phyloP scores from a whole-genome alignment of 441 rosid genomes.

The Erodium trifolium region DNA sequence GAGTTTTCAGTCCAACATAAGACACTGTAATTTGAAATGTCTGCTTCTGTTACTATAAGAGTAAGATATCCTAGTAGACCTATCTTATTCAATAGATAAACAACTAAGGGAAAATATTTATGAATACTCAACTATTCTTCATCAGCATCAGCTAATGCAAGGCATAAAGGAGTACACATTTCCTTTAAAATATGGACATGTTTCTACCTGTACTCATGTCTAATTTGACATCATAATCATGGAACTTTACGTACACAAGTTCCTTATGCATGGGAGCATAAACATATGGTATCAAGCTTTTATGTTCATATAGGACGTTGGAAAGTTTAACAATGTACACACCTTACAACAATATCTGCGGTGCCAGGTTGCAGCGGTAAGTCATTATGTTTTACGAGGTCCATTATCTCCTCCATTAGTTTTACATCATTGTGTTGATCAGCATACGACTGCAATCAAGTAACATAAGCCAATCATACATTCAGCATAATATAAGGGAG shows the following conservation, averaged over 20 bases:
- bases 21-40: not conserved
- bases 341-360: constrained; percentile 76
- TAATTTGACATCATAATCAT: not conserved
- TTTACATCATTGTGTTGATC: constrained; percentile 41
- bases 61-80: not conserved
- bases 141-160: too few species aligned
- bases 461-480: constrained; percentile 18
- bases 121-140: not conserved
- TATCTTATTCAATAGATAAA: not conserved
- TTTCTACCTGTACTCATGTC: not conserved
- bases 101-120: not conserved
- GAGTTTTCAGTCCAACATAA: not conserved
- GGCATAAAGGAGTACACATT: too few species aligned
- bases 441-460: constrained; percentile 50
- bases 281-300: not conserved
- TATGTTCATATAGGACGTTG: not conserved
- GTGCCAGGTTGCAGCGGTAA: constrained; percentile 69
- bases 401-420: constrained; percentile 60
- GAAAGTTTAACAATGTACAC: constrained; percentile 5
- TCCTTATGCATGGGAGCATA: not conserved
- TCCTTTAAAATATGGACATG: not conserved
- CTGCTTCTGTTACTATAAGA: not conserved
- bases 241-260: not conserved
- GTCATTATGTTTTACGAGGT: constrained; percentile 45
- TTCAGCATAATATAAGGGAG: constrained; percentile 5